Conservation (phyloP, 2,329 filamentous ascomycete species). For the Ceratocystis alfenasii region DNA sequence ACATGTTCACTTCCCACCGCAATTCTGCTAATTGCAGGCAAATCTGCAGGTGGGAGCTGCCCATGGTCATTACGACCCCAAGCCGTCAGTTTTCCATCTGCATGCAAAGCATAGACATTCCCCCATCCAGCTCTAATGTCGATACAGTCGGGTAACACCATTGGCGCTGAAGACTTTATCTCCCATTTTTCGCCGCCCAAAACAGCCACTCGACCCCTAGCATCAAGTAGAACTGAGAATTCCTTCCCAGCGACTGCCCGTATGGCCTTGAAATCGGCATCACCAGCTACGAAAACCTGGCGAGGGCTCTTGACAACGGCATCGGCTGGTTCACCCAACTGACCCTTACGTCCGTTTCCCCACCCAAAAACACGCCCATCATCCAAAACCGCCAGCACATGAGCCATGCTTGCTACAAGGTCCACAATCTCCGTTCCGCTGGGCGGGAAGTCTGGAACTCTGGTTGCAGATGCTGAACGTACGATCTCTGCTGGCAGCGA, state of each 20-base stretch:
- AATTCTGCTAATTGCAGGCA: slow-evolving; percentile 51
- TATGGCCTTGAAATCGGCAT: slow-evolving; percentile 44
- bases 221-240: slow-evolving; percentile 50
- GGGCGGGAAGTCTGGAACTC: slow-evolving; percentile 54
- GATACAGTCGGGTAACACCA: slow-evolving; percentile 45
- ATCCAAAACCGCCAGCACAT: slow-evolving; percentile 60
- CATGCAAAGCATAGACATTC: slow-evolving; percentile 57
- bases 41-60: slow-evolving; percentile 53
- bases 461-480: slow-evolving; percentile 36
- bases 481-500: slow-evolving; percentile 33
- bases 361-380: slow-evolving; percentile 75
- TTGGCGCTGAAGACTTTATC: slow-evolving; percentile 47
- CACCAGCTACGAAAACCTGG: slow-evolving; percentile 40
- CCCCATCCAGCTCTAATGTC: slow-evolving; percentile 73
- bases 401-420: slow-evolving; percentile 63
- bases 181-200: slow-evolving; percentile 67
- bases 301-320: slow-evolving; percentile 46
- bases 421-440: slow-evolving; percentile 45
- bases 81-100: slow-evolving; percentile 48
- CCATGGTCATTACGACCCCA: slow-evolving; percentile 85
- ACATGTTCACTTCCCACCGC: slow-evolving; percentile 83
- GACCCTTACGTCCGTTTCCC: slow-evolving; percentile 77
- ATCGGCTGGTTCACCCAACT: slow-evolving; percentile 51
- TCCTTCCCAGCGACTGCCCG: slow-evolving; percentile 70
- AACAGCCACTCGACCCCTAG: slow-evolving; percentile 48